phyloP scores from a whole-genome alignment of 2,329 filamentous ascomycete genomes.

The Phaeomoniella chlamydospora region DNA sequence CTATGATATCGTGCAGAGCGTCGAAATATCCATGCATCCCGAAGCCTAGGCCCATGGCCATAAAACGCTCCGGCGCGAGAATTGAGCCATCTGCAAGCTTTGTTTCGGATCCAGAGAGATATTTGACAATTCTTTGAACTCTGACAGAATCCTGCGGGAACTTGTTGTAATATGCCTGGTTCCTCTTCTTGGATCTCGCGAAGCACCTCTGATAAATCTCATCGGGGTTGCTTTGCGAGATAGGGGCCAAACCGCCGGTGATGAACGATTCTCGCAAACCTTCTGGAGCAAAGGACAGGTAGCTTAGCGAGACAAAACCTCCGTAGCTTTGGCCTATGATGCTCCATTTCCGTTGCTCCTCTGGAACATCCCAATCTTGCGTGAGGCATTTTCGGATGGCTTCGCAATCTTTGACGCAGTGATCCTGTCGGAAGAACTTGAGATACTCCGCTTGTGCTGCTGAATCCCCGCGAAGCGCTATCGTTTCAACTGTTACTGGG shows the following conservation, averaged over 20 bases:
- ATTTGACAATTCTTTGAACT: constrained; percentile 51
- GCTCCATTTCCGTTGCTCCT: constrained; percentile 64
- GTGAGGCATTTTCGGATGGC: constrained; percentile 67
- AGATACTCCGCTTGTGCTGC: constrained; percentile 65
- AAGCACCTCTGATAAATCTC: constrained; percentile 56
- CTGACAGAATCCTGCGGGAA: constrained; percentile 64
- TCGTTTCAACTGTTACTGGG: constrained; percentile 59
- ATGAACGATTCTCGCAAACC: constrained; percentile 72
- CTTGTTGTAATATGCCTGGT: constrained; percentile 67
- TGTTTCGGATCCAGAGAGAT: constrained; percentile 40
- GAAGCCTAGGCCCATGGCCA: constrained; percentile 64
- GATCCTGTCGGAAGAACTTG: constrained; percentile 75
- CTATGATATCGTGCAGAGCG: constrained; percentile 38
- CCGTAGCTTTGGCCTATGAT: constrained; percentile 87
- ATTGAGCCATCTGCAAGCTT: constrained; percentile 57
- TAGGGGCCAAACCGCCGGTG: constrained; percentile 68
- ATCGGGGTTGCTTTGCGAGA: constrained; percentile 41
- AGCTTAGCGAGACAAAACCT: constrained; percentile 72
- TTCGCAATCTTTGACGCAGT: constrained; percentile 78
- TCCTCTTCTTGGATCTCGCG: neutral
- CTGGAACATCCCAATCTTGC: constrained; percentile 40
- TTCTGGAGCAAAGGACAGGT: constrained; percentile 49
- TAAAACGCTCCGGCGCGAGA: constrained; percentile 59
- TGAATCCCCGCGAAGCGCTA: constrained; percentile 49
- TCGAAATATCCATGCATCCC: constrained; percentile 49